phyloP scores from a whole-genome alignment of 768 basidiomycete species.

The Clavaria fumosa region DNA sequence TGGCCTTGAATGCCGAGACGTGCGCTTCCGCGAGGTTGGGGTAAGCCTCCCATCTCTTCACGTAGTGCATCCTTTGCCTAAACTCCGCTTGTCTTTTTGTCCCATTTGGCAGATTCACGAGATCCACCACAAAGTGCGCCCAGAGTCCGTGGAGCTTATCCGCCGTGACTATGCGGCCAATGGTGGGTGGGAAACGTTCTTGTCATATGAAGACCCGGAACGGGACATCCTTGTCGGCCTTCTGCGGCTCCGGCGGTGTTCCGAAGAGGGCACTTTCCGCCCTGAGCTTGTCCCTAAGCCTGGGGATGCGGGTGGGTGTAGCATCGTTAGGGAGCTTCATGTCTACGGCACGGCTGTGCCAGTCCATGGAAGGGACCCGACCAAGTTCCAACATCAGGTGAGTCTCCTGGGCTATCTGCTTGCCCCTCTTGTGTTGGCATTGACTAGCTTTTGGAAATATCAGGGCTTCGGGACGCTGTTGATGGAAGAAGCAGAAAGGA shows the following conservation, averaged over 20 bases:
- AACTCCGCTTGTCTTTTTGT: too few relatives aligned
- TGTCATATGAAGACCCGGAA: slow-evolving; percentile 97
- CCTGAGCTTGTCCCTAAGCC: slow-evolving; percentile 70
- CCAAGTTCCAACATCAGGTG: slow-evolving; percentile 93
- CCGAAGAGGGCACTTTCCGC: slow-evolving; percentile 92
- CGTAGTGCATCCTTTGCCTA: too few relatives aligned
- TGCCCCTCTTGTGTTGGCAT: slow-evolving; percentile 1
- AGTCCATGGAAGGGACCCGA: slow-evolving; percentile 93
- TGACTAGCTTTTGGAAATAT: slow-evolving; percentile 11
- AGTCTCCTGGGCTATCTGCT: slow-evolving; percentile 8
- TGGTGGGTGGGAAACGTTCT: slow-evolving; percentile 98
- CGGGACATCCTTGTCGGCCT: slow-evolving; percentile 91
- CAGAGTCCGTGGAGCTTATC: slow-evolving; percentile 88
- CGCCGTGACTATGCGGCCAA: slow-evolving; percentile 94
- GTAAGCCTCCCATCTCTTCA: slow-evolving; percentile 31
- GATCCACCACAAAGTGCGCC: slow-evolving; percentile 94
- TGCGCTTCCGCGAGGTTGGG: slow-evolving; percentile 95
- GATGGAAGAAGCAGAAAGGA: slow-evolving; percentile 99
- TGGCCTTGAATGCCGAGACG: slow-evolving; percentile 93
- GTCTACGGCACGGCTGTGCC: slow-evolving; percentile 98
- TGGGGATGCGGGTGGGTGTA: slow-evolving; percentile 63
- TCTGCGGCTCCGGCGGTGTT: slow-evolving; percentile 84
- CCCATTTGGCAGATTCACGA: slow-evolving; percentile 65
- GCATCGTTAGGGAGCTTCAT: slow-evolving; percentile 90
- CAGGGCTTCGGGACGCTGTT: slow-evolving; percentile 91